These are phyloP conservation scores for Aspergillus sp. DNA, from an alignment of 2,329 filamentous ascomycete species.

Conservation along the genomic window DNA sequence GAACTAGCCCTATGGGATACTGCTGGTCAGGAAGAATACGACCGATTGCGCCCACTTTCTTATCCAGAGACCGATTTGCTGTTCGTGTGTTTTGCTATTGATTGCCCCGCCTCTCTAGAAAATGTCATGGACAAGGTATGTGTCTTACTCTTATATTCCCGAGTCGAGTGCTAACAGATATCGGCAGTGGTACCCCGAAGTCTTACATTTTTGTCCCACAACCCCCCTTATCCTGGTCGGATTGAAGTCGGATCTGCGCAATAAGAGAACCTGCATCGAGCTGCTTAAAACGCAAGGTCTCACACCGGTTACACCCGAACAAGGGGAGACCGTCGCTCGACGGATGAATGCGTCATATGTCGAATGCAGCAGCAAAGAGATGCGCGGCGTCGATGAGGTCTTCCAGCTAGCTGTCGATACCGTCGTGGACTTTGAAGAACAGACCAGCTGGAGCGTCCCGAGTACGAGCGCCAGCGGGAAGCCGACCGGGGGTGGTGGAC, in stretches of 20 bases:
- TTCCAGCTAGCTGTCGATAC: slow-evolving; percentile 90
- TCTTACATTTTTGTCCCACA: slow-evolving; percentile 97
- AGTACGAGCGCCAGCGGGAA: slow-evolving; percentile 18
- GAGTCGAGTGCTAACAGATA: not conserved
- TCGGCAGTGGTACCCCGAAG: slow-evolving; percentile 92
- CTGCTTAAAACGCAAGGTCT: slow-evolving; percentile 97
- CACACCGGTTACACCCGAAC: slow-evolving; percentile 87
- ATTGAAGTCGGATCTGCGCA: slow-evolving; percentile 92
- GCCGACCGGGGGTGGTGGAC: slow-evolving; percentile 34
- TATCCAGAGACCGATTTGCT: slow-evolving; percentile 98
- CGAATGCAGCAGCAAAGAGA: slow-evolving; percentile 98
- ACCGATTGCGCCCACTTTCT: slow-evolving; percentile 88
- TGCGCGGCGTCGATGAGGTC: slow-evolving; percentile 92
- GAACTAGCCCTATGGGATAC: slow-evolving; percentile 98
- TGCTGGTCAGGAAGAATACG: slow-evolving; percentile 97
- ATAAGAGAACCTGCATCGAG: slow-evolving; percentile 95
- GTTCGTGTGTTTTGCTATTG: slow-evolving; percentile 98
- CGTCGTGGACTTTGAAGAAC: slow-evolving; percentile 78
- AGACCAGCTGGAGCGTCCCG: slow-evolving; percentile 38
- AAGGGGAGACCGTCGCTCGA: slow-evolving; percentile 80
- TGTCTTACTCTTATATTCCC: not conserved
- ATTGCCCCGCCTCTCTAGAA: slow-evolving; percentile 95
- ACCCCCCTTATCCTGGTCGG: slow-evolving; percentile 94
- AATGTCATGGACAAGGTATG: slow-evolving; percentile 98
- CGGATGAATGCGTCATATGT: slow-evolving; percentile 96